Evolutionary conservation across 306 rosid species (phyloP), one percentile per base, ranked within the genome.

Genomic region (Castanospermum australe): DNA sequence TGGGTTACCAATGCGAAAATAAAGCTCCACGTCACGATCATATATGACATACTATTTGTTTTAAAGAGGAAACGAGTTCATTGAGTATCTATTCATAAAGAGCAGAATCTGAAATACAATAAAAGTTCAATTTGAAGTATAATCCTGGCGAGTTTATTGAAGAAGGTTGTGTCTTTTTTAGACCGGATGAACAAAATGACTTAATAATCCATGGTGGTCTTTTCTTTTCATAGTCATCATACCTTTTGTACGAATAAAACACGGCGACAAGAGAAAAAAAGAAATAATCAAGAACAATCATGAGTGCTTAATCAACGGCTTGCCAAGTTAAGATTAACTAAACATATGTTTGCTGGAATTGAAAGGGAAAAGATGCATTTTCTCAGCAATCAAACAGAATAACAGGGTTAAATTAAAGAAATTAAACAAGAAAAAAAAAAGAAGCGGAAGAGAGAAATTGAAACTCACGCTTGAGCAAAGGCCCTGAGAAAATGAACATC

Each of bases 401-500:
- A 30, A 71, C 25, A 28, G 20, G 17, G 36, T 30, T 54, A 62
- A 69, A n/a, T 11, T 1, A 44, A 20, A 35, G 61, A 44, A 28
- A 61, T 21, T 41, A 44, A 6, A 30, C 44, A 5, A 50, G 36
- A 0, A 8, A 5, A 15, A 9, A 12, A 36, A 61, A 50, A 8
- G 44, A 6, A 54, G n/a, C n/a, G n/a, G n/a, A 73, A 54, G 7
- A 18, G 14, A 33, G 69, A 10, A 9, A 39, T 3, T 18, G 56
- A 14, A 32, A 88, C 96, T 86, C 45, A 96, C 98, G 99, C 98
- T 54, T 78, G 83, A 67, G 83, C 90, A 48, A 96, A 93, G 55
- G 99, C 93, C 68, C 89, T 86, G 62, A 96, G 98, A 44, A 96
- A 96, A 87, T 91, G 93, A 71, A 86, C 79, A 60, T 96, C 99